Evolutionary conservation across 352 stramenopile species (phyloP).

Genomic region (Phytophthora syringae): DNA sequence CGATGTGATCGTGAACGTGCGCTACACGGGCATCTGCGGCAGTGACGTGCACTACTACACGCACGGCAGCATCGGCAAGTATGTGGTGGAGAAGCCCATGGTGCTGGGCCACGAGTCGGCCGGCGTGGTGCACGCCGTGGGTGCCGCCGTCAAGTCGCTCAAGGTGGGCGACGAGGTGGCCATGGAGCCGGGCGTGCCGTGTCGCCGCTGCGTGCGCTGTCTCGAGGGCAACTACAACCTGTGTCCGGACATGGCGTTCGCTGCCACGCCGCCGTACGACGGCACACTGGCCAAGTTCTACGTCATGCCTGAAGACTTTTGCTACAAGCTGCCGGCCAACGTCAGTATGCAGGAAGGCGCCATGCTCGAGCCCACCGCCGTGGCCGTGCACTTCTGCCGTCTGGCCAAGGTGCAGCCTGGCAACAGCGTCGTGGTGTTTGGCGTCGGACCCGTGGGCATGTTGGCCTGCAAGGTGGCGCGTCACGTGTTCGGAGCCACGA

Average conservation of each 20-base stretch:
- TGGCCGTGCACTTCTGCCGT: slow-evolving; percentile 39
- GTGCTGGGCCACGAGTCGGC: slow-evolving; percentile 36
- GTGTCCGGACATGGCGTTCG: slow-evolving; percentile 35
- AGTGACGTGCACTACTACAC: slow-evolving; percentile 43
- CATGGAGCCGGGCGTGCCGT: slow-evolving; percentile 33
- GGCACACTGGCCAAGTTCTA: slow-evolving; percentile 39
- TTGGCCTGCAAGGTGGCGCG: slow-evolving; percentile 38
- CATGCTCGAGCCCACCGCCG: slow-evolving; percentile 33
- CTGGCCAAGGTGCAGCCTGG: slow-evolving; percentile 35
- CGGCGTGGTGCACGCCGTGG: slow-evolving; percentile 34
- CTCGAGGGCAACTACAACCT: slow-evolving; percentile 33
- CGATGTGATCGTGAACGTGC: slow-evolving; percentile 33
- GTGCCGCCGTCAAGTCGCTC: slow-evolving; percentile 28
- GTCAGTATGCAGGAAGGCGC: slow-evolving; percentile 36
- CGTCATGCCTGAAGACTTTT: slow-evolving; percentile 34
- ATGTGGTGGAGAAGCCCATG: slow-evolving; percentile 34
- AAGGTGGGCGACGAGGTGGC: slow-evolving; percentile 32
- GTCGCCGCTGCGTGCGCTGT: slow-evolving; percentile 30
- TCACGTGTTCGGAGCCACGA: slow-evolving; percentile 35
- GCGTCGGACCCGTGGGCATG: slow-evolving; percentile 33
- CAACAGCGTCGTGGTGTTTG: slow-evolving; percentile 38
- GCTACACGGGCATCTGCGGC: slow-evolving; percentile 38
- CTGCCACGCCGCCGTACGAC: slow-evolving; percentile 30
- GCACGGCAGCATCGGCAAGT: slow-evolving; percentile 38
- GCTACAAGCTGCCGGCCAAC: slow-evolving; percentile 32